Base-by-base conservation (phyloP, 225 moss, liverwort and hornwort genomes). In the Bryoerythrophyllum caledonicum region DNA sequence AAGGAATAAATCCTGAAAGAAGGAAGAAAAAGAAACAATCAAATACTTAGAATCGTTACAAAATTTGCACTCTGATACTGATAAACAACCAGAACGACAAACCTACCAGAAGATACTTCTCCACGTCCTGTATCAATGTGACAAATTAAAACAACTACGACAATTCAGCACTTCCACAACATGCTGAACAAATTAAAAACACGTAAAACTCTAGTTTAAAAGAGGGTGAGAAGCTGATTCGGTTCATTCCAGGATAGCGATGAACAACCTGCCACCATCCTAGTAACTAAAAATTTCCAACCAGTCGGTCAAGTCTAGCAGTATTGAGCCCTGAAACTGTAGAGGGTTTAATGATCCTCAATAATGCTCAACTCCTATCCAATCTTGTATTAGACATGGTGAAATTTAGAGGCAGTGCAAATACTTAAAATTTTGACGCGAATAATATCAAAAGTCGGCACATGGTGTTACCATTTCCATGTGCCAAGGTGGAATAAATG, bases 391-490 rank as follows among this genome's bases (percentile, higher is more conserved):
- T n/a, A n/a, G n/a, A n/a, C n/a, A n/a, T n/a, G n/a, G n/a, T n/a
- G n/a, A n/a, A n/a, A n/a, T n/a, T n/a, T n/a, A n/a, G 46, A 73
- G 77, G 46, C 68, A 68, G 46, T 68, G 57, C 49, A 78, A 59
- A 83, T 37, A 79, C 26, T 67, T 71, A 70, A 79, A 59, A 74
- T n/a, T n/a, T n/a, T n/a, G 65, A 82, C 32, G 46, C 52, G 60
- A 66, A 74, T 44, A 78, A 69, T 20, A 77, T 74, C 81, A 81
- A 73, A 74, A 75, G 75, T 70, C 73, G 86, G 61, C 86, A 87
- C 86, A 87, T 87, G 84, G 86, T 79, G 81, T 71, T 86, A 84
- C 86, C 86, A 87, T 81, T 61, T 87, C 84, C 86, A 87, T 84
- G 86, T 87, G 81, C 86, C 86, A 84, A 56, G 56, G 62, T 75